Evolutionary conservation across 257 asterid species (phyloP).

Genomic region (Rhazya stricta): DNA sequence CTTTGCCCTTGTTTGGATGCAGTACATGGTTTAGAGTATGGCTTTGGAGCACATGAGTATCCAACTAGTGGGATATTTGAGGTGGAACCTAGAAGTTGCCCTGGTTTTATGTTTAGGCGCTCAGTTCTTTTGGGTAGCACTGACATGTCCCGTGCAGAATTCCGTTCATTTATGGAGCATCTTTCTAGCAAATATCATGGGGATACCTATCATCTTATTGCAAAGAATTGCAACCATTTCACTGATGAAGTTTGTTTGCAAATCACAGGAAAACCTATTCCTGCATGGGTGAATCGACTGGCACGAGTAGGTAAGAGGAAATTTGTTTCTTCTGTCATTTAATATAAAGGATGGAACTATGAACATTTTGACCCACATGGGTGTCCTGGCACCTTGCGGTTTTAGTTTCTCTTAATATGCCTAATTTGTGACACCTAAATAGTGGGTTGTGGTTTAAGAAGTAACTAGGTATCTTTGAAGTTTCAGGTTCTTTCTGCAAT

Average conservation of each 20-base stretch:
- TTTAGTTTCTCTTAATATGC: background rate
- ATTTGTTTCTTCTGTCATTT: constrained; percentile 7
- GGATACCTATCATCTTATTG: constrained; percentile 78
- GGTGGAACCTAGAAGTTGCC: constrained; percentile 88
- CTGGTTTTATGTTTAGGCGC: constrained; percentile 81
- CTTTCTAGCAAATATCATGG: constrained; percentile 71
- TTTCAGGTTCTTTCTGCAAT: constrained; percentile 83
- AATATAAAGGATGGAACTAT: constrained; percentile 6
- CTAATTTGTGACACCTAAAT: background rate
- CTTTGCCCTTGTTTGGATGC: constrained; percentile 15
- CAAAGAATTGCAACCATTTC: constrained; percentile 93
- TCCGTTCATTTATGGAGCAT: constrained; percentile 71
- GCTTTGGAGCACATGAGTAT: constrained; percentile 91
- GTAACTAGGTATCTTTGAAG: constrained; percentile 1
- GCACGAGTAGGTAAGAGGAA: constrained; percentile 68
- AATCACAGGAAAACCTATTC: constrained; percentile 75
- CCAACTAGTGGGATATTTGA: constrained; percentile 85
- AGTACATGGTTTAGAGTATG: constrained; percentile 87
- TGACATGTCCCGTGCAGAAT: constrained; percentile 68
- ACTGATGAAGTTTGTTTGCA: constrained; percentile 68
- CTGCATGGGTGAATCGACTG: constrained; percentile 92
- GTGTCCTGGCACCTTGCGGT: background rate
- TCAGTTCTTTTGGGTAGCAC: constrained; percentile 73
- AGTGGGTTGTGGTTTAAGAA: background rate
- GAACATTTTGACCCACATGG: background rate